Base-by-base conservation (phyloP, 257 asterid species). In the Echium plantagineum region DNA sequence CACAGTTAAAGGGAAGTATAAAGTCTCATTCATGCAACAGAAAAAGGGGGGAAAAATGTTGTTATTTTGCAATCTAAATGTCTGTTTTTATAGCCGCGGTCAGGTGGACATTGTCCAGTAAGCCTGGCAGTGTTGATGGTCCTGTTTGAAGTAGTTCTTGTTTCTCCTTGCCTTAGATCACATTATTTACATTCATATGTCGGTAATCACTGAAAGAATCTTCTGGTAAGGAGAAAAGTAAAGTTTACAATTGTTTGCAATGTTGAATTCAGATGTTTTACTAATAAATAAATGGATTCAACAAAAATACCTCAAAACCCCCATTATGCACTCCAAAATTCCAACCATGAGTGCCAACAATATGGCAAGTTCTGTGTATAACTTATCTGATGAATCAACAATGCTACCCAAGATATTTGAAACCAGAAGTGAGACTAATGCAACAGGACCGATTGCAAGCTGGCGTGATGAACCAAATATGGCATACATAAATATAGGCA, bases 371-470 rank as follows among this genome's bases (percentile, higher is more conserved):
- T 89, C 96, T 5, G 95, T 93, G 72, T 93, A 93, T 74, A 93
- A 83, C 71, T 69, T 72, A 13, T 89, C 97, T 0, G 96, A 89
- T 60, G 97, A 75, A 72, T 83, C 89, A 53, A 83, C 96, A 64
- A 89, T 86, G 75, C 74, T 71, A 64, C 95, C 78, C 85, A 93
- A 71, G 55, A 89, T 90, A 74, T 93, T 93, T 55, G 99, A 93
- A 57, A 86, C 97, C 65, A 93, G 83, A 73, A 93, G 94, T 62
- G 99, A 93, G 8, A 94, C 87, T 80, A 93, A 70, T 58, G 99
- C 99, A 64, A 93, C 99, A 9, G 99, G 99, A 55, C 99, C 99
- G 32, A 93, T 93, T 21, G 99, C 99, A 71, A 93, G 94, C 86
- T 93, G 99, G 61, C 99, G 94, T 63, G 99, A 93, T 38, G 99